Percentiles rank a stretch among this genome's conserved stretches.
Conservation (phyloP, 768 basidiomycete species). For the Amanita rimosa region DNA sequence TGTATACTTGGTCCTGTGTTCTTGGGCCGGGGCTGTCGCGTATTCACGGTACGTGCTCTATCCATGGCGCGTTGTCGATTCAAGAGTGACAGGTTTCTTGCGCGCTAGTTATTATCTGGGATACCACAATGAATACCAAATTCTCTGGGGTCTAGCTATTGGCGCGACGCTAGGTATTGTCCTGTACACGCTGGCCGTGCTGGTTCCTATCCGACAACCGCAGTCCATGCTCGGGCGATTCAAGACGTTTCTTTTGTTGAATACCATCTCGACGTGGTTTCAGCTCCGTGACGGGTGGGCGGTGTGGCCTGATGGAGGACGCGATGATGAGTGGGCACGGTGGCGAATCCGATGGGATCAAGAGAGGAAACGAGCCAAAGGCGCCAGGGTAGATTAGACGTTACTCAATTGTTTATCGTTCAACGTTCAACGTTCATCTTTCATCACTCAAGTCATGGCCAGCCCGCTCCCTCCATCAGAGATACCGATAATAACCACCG, state of each 20-base stretch:
- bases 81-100: neutral
- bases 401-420: no score
- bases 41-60: constrained; percentile 54
- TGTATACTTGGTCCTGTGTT: constrained; percentile 37
- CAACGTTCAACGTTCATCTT: no score
- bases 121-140: constrained; percentile 67
- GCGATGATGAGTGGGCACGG: constrained; percentile 54
- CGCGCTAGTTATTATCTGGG: constrained; percentile 47
- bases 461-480: constrained; percentile 19
- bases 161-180: constrained; percentile 42
- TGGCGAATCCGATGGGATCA: constrained; percentile 56
- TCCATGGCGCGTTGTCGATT: neutral
- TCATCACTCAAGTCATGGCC: neutral
- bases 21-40: constrained; percentile 57
- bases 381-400: neutral
- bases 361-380: constrained; percentile 13
- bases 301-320: constrained; percentile 71
- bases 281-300: constrained; percentile 75
- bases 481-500: constrained; percentile 44
- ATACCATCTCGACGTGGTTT: constrained; percentile 53
- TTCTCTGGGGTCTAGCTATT: constrained; percentile 64
- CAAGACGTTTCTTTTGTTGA: constrained; percentile 38
- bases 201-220: constrained; percentile 45
- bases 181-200: constrained; percentile 46
- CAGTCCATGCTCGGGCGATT: constrained; percentile 37